These are phyloP conservation scores for Brasenia schreberi DNA, from an alignment of 164 flowering plant species.

Conservation along the genomic window DNA sequence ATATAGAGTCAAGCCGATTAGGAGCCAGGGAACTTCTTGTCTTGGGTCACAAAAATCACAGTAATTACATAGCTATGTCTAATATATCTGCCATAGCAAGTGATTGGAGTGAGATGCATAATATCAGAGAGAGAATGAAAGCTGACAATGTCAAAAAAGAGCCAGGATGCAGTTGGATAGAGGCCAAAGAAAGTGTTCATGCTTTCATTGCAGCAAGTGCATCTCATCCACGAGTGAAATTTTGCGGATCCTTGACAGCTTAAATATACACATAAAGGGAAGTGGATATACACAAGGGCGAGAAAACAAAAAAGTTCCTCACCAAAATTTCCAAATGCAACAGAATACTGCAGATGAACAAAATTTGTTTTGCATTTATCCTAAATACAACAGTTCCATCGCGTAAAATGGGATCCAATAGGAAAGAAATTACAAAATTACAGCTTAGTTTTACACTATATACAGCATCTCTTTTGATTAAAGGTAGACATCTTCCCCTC, in stretches of 20 bases:
- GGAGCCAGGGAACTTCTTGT: conserved; percentile 8
- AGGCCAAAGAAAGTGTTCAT: conserved; percentile 12
- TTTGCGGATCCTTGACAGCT: conserved; percentile 1
- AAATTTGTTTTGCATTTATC: neutral
- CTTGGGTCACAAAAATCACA: conserved; percentile 2
- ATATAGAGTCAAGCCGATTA: conserved; percentile 7
- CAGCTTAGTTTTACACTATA: neutral
- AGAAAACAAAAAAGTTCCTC: neutral
- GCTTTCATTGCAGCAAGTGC: conserved; percentile 13
- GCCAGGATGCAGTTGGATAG: conserved; percentile 21
- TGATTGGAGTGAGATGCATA: conserved; percentile 6
- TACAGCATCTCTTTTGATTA: neutral
- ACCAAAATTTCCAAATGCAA: neutral
- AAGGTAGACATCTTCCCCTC: neutral
- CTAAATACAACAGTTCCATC: neutral
- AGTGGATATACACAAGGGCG: neutral
- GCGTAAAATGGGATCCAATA: neutral
- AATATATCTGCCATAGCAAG: conserved; percentile 5
- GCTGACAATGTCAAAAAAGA: conserved; percentile 5
- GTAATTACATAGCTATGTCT: conserved; percentile 7
- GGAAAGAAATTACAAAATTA: too few species aligned
- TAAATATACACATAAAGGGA: neutral
- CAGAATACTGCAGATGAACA: neutral
- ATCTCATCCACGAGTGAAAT: conserved; percentile 14
- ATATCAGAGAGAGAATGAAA: conserved; percentile 9